A percentile compares a stretch with the other conserved stretches of the same genome.
Evolutionary conservation across 495 filamentous ascomycete genomes (phyloP).

Genomic region (Penicillium waksmanii): DNA sequence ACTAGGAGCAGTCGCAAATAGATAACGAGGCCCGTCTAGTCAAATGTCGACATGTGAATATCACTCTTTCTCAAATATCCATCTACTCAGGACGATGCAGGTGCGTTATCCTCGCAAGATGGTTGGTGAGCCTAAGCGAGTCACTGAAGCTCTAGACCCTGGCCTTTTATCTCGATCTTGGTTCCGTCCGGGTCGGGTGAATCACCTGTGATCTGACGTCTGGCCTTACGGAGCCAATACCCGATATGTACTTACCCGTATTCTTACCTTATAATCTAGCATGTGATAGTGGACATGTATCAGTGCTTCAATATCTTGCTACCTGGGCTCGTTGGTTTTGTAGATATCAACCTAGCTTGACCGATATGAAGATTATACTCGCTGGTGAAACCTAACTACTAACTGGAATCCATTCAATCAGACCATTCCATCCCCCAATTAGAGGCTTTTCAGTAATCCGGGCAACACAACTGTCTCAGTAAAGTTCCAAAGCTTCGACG

Average conservation of each 20-base stretch:
- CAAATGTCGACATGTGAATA: not conserved
- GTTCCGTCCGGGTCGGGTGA: not conserved
- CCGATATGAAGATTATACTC: too few relatives aligned
- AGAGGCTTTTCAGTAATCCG: not conserved
- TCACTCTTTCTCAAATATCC: not conserved
- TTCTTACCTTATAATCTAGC: not conserved
- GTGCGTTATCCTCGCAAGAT: not conserved
- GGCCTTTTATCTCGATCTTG: not conserved
- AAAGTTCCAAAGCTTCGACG: constrained; percentile 23
- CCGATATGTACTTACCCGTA: not conserved
- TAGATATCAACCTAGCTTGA: not conserved
- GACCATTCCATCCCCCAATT: not conserved
- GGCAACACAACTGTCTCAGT: constrained; percentile 17
- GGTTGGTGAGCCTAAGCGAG: not conserved
- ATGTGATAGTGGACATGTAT: not conserved
- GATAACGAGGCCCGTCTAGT: not conserved
- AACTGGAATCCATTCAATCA: not conserved
- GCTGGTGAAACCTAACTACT: not conserved
- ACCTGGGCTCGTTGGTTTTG: not conserved
- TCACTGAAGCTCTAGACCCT: not conserved
- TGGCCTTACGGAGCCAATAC: not conserved
- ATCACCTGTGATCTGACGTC: not conserved
- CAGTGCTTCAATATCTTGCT: not conserved
- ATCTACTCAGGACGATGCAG: not conserved
- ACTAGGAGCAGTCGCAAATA: not conserved